Percentiles rank a stretch among this genome's conserved stretches.
These are phyloP conservation scores for Naematelia encephala DNA, from an alignment of 768 basidiomycete genomes.

Conservation along the genomic window DNA sequence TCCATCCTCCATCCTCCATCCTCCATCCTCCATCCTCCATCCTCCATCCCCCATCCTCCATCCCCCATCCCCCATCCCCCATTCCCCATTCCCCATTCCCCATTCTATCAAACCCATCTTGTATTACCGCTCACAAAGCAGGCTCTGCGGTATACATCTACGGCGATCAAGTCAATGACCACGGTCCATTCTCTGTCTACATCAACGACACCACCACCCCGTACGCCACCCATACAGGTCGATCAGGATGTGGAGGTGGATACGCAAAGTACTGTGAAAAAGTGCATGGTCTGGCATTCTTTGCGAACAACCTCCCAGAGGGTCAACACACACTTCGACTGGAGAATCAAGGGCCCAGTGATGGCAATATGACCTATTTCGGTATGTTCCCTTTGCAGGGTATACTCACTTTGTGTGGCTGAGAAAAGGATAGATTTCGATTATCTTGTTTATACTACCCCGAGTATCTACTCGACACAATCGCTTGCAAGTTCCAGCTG, in stretches of 20 bases:
- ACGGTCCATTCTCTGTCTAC: conserved; percentile 45
- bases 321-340: conserved; percentile 1
- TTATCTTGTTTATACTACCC: conserved; percentile 6
- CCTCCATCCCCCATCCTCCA: neutral
- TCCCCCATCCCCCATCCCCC: neutral
- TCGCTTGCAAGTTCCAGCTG: neutral
- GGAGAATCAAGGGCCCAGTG: conserved; percentile 2
- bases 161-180: conserved; percentile 51
- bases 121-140: neutral
- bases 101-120: neutral
- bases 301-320: neutral
- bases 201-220: conserved; percentile 26
- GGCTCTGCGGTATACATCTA: conserved; percentile 49
- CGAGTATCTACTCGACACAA: conserved; percentile 5
- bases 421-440: conserved; percentile 8
- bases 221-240: conserved; percentile 1
- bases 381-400: conserved; percentile 3
- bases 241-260: conserved; percentile 9
- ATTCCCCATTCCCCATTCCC: neutral
- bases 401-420: neutral
- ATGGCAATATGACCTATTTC: conserved; percentile 2
- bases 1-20: neutral
- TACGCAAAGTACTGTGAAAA: conserved; percentile 10
- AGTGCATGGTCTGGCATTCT: conserved; percentile 1
- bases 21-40: neutral